These are phyloP conservation scores for Pseudotsuga menziesii DNA, from an alignment of 75 land plant genomes.

Conservation along the genomic window DNA sequence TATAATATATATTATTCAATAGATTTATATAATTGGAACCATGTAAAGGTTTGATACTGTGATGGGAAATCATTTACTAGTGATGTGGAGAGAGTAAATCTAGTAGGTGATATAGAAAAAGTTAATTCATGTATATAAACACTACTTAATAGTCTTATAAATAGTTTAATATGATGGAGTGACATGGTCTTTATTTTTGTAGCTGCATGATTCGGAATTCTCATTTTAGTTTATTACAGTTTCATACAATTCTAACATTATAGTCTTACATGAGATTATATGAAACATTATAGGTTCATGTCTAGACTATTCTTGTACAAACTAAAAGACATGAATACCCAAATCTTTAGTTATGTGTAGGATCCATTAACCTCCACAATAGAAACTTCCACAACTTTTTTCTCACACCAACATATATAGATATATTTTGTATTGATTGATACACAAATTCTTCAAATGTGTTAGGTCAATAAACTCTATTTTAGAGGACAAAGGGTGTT, in stretches of 20 bases:
- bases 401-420: background rate
- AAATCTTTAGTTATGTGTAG: background rate
- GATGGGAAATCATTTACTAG: conserved; percentile 92
- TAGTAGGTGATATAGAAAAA: conserved; percentile 25
- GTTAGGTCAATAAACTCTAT: conserved; percentile 50
- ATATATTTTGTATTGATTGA: background rate
- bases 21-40: conserved; percentile 97
- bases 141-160: background rate
- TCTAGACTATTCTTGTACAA: background rate
- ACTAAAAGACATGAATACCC: background rate
- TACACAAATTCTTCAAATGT: background rate
- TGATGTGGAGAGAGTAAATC: conserved; percentile 38
- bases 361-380: background rate
- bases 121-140: background rate
- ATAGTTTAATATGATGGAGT: conserved; percentile 13
- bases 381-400: background rate
- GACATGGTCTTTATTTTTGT: conserved; percentile 3
- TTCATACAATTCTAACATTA: too few species aligned
- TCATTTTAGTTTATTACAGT: background rate
- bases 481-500: conserved; percentile 81
- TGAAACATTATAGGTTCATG: background rate
- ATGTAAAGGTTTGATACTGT: conserved; percentile 77
- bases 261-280: background rate
- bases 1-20: background rate
- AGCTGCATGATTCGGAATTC: background rate